Evolutionary conservation across 768 basidiomycete species (phyloP).

Genomic region (Kwoniella pini): DNA sequence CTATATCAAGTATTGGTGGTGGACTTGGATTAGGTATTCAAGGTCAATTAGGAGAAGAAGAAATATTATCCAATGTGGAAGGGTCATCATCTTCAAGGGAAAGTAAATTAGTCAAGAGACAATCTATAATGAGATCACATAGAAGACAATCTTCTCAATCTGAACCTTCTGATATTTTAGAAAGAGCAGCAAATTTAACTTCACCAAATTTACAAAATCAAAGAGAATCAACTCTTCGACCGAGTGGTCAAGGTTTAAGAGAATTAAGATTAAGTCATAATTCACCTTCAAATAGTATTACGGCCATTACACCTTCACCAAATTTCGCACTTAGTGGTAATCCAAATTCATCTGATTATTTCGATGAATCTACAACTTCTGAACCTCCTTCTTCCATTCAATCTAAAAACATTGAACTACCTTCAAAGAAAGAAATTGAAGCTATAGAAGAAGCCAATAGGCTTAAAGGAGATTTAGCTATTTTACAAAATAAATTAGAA

Average conservation of each 20-base stretch:
- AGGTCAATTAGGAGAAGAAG: constrained; percentile 16
- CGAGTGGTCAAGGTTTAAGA: constrained; percentile 33
- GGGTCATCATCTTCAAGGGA: constrained; percentile 8
- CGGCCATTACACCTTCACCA: constrained; percentile 4
- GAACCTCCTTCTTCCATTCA: background rate
- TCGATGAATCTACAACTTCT: constrained; percentile 5
- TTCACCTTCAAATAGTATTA: background rate
- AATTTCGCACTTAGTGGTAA: constrained; percentile 5
- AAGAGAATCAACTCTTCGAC: constrained; percentile 1
- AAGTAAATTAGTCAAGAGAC: constrained; percentile 33
- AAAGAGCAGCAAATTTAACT: constrained; percentile 2
- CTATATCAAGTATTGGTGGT: constrained; percentile 20
- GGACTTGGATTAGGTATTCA: constrained; percentile 15
- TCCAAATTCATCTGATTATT: constrained; percentile 15
- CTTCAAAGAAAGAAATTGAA: constrained; percentile 14
- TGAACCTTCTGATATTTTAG: constrained; percentile 25
- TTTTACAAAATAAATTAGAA: constrained; percentile 65
- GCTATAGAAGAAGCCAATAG: constrained; percentile 22
- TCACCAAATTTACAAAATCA: constrained; percentile 6
- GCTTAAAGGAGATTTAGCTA: constrained; percentile 64
- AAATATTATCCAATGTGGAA: constrained; percentile 1
- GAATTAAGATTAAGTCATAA: constrained; percentile 38
- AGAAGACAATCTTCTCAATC: constrained; percentile 36
- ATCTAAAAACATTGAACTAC: constrained; percentile 7
- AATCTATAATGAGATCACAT: constrained; percentile 34